Conservation (phyloP, 768 basidiomycete genomes). For the Rhodosporidiobolus odoratus region DNA sequence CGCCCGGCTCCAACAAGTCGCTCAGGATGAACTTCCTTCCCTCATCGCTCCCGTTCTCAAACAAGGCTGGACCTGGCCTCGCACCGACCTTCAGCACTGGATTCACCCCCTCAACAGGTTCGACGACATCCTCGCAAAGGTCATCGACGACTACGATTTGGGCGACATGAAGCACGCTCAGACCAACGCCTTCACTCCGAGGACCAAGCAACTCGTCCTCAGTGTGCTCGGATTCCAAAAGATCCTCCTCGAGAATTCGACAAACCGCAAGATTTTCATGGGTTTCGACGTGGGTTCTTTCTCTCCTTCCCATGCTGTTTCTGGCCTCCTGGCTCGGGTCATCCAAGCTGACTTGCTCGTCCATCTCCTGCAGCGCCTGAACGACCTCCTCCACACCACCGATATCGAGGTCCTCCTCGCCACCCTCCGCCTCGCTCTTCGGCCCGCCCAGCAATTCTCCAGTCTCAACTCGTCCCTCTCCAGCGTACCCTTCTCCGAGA, state of each 20-base stretch:
- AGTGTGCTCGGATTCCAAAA: constrained; percentile 84
- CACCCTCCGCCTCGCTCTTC: constrained; percentile 75
- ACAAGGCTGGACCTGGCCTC: constrained; percentile 76
- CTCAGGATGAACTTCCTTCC: constrained; percentile 65
- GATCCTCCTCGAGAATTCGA: constrained; percentile 90
- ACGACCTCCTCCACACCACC: constrained; percentile 75
- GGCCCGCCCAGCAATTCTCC: constrained; percentile 92
- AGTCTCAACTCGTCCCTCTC: constrained; percentile 76
- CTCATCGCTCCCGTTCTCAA: constrained; percentile 58
- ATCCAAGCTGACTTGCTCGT: neutral
- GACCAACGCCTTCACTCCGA: constrained; percentile 66
- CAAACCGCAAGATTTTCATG: constrained; percentile 89
- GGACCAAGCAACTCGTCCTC: constrained; percentile 66
- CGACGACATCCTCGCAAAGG: constrained; percentile 75
- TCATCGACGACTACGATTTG: constrained; percentile 77
- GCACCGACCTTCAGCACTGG: constrained; percentile 96
- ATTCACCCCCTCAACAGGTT: constrained; percentile 92
- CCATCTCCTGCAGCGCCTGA: constrained; percentile 62
- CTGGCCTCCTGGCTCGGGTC: too few species aligned
- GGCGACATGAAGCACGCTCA: constrained; percentile 62
- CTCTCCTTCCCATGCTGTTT: neutral
- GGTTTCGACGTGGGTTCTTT: constrained; percentile 81
- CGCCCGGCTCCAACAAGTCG: constrained; percentile 59
- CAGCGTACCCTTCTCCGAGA: constrained; percentile 59
- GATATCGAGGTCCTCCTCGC: constrained; percentile 83